Evolutionary conservation across 345 rosid species (phyloP), one percentile per base, ranked within the genome.

Genomic region (Gossypium thurberi): DNA sequence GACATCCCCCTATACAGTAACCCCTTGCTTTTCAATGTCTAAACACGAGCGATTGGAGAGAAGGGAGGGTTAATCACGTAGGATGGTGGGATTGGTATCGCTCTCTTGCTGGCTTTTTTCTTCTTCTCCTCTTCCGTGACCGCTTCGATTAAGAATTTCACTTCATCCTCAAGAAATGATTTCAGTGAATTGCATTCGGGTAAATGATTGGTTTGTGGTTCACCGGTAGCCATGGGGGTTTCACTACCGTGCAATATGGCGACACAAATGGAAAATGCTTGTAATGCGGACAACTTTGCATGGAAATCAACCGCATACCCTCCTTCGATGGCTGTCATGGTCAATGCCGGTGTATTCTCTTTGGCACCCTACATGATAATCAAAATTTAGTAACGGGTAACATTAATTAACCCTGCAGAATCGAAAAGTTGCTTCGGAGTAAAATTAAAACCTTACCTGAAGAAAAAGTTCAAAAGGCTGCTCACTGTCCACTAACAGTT

Each of bases 41-140:
- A 95, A 74, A 92, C 98, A 56, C 99, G 82, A 50, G 98, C 82
- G 21, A 95, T 89, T 0, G 99, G 99, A 59, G 99, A 92, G 83
- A 92, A 90, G 0, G 99, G 96, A 28, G 99, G 98, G 75, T 89
- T 86, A n/a, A 89, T 82, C 72, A 81, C 78, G 68, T 84, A 95
- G 13, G 96, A 82, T 43, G 82, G 84, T 60, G 90, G 86, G 53
- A 71, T 78, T 20, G 74, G 86, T 76, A 83, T 83, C 26, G 59
- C 59, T 44, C 44, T 88, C 74, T 74, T 86, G 50, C 79, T 69
- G 42, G 59, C 76, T 69, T 80, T 89, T 79, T 59, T 59, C 42
- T 71, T 82, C 75, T 33, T 33, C 37, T 82, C 86, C 69, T 87
- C 92, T 74, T 85, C 88, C 0, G 91, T 77, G 70, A 87, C 89